Conservation (phyloP, 2,329 filamentous ascomycete genomes). For the Ceratocystis alfenasii region DNA sequence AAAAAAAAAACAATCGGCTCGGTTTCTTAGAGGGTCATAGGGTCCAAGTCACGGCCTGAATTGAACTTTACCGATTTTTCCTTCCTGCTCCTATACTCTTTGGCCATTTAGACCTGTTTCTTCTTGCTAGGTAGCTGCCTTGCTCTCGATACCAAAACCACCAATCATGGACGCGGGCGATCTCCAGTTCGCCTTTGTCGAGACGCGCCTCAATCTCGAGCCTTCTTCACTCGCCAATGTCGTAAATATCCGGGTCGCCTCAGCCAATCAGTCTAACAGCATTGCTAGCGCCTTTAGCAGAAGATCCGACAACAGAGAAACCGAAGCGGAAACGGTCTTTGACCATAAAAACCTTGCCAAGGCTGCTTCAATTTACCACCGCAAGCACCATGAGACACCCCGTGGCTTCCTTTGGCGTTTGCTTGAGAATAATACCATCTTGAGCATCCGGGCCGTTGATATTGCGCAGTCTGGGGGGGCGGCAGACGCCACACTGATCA, state of each 20-base stretch:
- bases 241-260: constrained; percentile 57
- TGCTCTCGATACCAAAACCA: background rate
- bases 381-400: constrained; percentile 61
- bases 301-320: constrained; percentile 24
- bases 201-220: constrained; percentile 75
- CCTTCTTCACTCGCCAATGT: constrained; percentile 55
- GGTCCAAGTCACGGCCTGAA: constrained; percentile 9
- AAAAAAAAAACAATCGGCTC: constrained; percentile 2
- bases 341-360: constrained; percentile 60
- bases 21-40: background rate
- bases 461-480: constrained; percentile 45
- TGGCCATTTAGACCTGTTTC: background rate
- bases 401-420: constrained; percentile 86
- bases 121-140: background rate
- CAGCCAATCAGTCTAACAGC: constrained; percentile 34
- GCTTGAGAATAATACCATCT: constrained; percentile 61
- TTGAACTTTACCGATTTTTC: background rate
- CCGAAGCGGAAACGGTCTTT: constrained; percentile 63
- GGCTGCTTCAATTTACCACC: constrained; percentile 74
- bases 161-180: constrained; percentile 48
- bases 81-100: background rate
- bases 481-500: constrained; percentile 58
- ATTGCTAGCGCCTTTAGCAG: constrained; percentile 27
- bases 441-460: constrained; percentile 77
- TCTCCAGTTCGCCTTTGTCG: constrained; percentile 64